Conservation (phyloP, 2,329 filamentous ascomycete genomes). For the Aspergillus persii region DNA sequence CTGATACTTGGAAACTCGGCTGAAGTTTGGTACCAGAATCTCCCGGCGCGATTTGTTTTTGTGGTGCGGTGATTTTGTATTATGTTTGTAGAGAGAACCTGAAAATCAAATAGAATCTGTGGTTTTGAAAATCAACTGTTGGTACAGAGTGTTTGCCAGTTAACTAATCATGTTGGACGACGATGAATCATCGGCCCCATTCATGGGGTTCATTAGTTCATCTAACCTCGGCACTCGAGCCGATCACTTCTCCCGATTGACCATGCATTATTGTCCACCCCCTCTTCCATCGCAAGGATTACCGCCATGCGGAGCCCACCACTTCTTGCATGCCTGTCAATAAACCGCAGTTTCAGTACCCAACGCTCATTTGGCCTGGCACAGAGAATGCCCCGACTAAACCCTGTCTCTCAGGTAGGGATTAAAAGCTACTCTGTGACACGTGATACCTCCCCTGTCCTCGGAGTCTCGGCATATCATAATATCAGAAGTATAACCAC, state of each 20-base stretch:
- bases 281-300: neutral
- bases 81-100: neutral
- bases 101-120: neutral
- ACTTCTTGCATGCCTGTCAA: neutral
- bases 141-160: neutral
- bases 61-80: neutral
- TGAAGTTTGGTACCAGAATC: neutral
- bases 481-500: neutral
- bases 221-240: conserved; percentile 1
- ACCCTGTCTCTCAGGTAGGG: conserved; percentile 15
- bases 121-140: neutral
- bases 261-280: neutral
- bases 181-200: neutral
- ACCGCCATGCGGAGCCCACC: conserved; percentile 5
- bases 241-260: neutral
- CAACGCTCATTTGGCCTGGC: neutral
- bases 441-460: neutral
- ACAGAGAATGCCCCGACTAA: conserved; percentile 12
- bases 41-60: neutral
- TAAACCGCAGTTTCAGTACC: conserved; percentile 8
- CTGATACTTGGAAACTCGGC: neutral
- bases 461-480: neutral
- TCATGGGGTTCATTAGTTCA: neutral
- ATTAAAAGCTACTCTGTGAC: neutral
- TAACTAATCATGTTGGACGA: neutral